A percentile compares a stretch with the other conserved stretches of the same genome.
phyloP scores from a whole-genome alignment of 108 stramenopile genomes.

The Epithemia pelagica region DNA sequence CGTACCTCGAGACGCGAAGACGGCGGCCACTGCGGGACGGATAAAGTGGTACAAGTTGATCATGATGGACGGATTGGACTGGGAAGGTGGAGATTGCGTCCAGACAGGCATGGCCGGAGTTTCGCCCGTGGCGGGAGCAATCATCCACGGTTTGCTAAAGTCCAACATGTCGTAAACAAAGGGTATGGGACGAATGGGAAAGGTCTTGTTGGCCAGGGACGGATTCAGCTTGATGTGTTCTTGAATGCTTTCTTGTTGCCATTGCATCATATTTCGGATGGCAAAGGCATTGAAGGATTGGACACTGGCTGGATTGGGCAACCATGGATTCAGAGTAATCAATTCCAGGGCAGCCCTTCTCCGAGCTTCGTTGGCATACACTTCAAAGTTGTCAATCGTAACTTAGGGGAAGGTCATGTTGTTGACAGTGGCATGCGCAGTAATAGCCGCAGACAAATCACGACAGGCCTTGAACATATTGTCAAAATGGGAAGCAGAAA shows the following conservation, averaged over 20 bases:
- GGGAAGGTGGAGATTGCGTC: background rate
- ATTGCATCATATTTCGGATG: background rate
- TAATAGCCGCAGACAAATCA: conserved; percentile 1
- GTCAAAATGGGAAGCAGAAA: too few relatives aligned
- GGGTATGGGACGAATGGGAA: background rate
- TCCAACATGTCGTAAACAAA: background rate
- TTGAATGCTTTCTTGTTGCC: background rate
- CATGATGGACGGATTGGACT: too few relatives aligned
- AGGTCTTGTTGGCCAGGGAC: background rate
- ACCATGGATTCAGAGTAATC: background rate
- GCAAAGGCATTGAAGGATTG: background rate
- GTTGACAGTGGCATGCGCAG: background rate
- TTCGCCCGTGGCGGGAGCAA: background rate
- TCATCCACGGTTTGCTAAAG: background rate
- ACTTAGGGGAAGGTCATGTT: conserved; percentile 5
- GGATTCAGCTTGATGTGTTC: background rate
- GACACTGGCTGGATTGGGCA: background rate
- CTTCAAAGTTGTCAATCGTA: background rate
- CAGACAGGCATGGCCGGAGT: background rate
- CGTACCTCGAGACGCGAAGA: background rate
- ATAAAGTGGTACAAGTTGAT: too few relatives aligned
- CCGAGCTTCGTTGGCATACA: background rate
- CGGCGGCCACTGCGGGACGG: background rate
- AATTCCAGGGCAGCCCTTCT: background rate
- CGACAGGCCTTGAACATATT: too few relatives aligned